phyloP scores from a whole-genome alignment of 768 basidiomycete species.

The Steccherinum ochraceum region DNA sequence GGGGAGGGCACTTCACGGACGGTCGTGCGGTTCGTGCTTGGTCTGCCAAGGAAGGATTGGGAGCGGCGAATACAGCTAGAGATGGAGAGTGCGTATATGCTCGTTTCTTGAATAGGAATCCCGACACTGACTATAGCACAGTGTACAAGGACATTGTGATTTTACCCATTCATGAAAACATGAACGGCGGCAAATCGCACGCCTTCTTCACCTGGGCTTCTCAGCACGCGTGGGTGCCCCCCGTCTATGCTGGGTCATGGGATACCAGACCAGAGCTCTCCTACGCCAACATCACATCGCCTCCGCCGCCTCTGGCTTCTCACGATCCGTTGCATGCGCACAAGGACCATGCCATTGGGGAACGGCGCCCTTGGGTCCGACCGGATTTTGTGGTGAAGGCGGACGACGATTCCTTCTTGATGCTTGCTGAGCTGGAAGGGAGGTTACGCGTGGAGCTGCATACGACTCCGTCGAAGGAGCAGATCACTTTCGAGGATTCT shows the following conservation, averaged over 20 bases:
- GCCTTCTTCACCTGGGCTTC: conserved; percentile 93
- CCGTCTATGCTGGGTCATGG: conserved; percentile 49
- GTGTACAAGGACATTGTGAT: conserved; percentile 84
- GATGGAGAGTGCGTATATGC: conserved; percentile 70
- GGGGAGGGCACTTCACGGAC: conserved; percentile 76
- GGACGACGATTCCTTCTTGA: conserved; percentile 93
- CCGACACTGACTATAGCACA: conserved; percentile 24
- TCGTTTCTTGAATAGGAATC: background rate
- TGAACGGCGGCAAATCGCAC: conserved; percentile 93
- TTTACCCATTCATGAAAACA: conserved; percentile 83
- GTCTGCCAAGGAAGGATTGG: conserved; percentile 75
- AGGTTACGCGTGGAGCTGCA: conserved; percentile 76
- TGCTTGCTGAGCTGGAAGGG: conserved; percentile 92
- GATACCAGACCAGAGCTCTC: conserved; percentile 43
- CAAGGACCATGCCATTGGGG: conserved; percentile 37
- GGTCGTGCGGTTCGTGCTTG: conserved; percentile 84
- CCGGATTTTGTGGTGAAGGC: conserved; percentile 93
- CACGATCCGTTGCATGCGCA: conserved; percentile 66
- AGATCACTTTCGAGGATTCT: background rate
- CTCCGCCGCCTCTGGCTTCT: conserved; percentile 53
- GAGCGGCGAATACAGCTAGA: conserved; percentile 77
- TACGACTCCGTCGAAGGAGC: conserved; percentile 6
- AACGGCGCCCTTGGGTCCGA: conserved; percentile 62
- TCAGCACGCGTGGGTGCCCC: conserved; percentile 86
- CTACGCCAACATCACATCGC: conserved; percentile 55